phyloP scores from a whole-genome alignment of 805 yeast genomes.

The Myxozyma sirexii region DNA sequence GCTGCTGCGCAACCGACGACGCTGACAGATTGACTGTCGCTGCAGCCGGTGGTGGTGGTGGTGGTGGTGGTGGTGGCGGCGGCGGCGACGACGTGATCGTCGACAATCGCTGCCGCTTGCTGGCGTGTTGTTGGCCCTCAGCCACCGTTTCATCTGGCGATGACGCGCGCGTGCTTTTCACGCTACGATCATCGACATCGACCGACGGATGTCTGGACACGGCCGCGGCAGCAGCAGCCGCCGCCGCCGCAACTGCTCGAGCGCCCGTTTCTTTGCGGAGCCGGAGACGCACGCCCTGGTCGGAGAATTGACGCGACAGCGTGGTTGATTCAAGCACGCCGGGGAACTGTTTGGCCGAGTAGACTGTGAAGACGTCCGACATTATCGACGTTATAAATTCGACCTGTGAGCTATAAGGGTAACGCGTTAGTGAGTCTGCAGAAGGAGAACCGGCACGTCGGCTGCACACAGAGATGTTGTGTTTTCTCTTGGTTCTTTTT shows the following conservation, averaged over 20 bases:
- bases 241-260: conserved; percentile 1
- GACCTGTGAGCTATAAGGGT: conserved; percentile 27
- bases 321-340: conserved; percentile 35
- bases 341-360: conserved; percentile 30
- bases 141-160: too few species aligned
- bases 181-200: background rate
- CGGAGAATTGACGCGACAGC: conserved; percentile 34
- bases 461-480: too few species aligned
- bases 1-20: conserved; percentile 9
- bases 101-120: too few species aligned
- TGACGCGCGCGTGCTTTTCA: background rate
- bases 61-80: conserved; percentile 13
- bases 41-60: conserved; percentile 16
- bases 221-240: background rate
- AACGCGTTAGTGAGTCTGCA: background rate
- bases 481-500: too few species aligned
- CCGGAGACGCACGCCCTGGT: conserved; percentile 36
- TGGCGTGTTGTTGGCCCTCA: too few species aligned
- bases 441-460: too few species aligned
- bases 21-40: conserved; percentile 9
- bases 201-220: background rate
- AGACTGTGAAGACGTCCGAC: conserved; percentile 31
- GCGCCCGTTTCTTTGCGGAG: conserved; percentile 34
- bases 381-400: conserved; percentile 28
- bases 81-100: background rate